These are phyloP conservation scores for Backusella liffmaniae DNA, from an alignment of 192 early-diverging fungal species.

Conservation along the genomic window DNA sequence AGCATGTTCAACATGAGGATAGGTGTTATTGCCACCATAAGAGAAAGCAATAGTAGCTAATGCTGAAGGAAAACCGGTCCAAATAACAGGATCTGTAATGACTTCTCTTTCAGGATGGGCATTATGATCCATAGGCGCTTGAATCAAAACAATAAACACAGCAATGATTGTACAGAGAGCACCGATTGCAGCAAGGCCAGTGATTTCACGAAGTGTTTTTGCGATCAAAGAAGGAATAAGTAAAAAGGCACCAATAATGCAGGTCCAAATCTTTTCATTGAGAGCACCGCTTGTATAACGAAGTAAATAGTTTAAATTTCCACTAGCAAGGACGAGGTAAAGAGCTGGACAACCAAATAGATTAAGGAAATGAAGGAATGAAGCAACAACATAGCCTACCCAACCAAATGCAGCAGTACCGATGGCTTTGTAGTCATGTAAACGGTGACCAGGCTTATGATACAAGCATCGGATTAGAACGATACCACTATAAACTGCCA, in stretches of 20 bases:
- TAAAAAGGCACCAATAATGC: constrained; percentile 58
- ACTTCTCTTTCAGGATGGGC: constrained; percentile 37
- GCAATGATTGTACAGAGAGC: constrained; percentile 72
- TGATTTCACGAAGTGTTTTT: constrained; percentile 78
- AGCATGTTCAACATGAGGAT: constrained; percentile 81
- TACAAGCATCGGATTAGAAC: constrained; percentile 81
- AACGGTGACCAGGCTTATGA: constrained; percentile 48
- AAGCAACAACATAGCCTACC: constrained; percentile 56
- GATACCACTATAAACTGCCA: constrained; percentile 71
- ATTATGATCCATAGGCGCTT: constrained; percentile 51
- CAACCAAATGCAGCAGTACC: constrained; percentile 76
- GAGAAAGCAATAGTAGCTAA: constrained; percentile 83
- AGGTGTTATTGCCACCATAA: constrained; percentile 81
- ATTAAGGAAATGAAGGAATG: constrained; percentile 60
- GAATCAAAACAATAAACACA: constrained; percentile 68
- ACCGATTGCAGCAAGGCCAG: constrained; percentile 72
- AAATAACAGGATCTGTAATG: constrained; percentile 54
- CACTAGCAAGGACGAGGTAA: constrained; percentile 73
- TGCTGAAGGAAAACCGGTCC: constrained; percentile 68
- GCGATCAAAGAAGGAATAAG: constrained; percentile 74
- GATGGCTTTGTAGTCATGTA: constrained; percentile 62
- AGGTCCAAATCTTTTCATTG: constrained; percentile 56
- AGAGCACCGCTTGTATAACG: constrained; percentile 26
- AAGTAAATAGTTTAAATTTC: constrained; percentile 65
- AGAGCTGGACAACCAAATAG: constrained; percentile 68